Percentiles rank a stretch among this genome's conserved stretches.
phyloP scores from a whole-genome alignment of 768 basidiomycete genomes.

The Lanmaoa rubissima region DNA sequence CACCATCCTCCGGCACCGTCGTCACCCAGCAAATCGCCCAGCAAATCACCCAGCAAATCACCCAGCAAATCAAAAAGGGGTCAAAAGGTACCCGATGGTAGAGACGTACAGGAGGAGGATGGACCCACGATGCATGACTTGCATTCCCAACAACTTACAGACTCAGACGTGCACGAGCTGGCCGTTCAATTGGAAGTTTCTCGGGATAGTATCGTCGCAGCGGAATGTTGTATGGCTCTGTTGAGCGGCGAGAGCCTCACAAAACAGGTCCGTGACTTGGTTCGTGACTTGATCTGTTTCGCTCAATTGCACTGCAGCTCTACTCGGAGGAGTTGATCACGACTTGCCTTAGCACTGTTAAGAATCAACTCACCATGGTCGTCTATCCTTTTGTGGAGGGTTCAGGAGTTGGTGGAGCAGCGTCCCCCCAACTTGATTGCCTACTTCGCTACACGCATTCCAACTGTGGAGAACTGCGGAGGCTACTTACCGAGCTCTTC shows the following conservation, averaged over 20 bases:
- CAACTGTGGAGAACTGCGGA: constrained; percentile 37
- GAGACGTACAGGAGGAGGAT: constrained; percentile 1
- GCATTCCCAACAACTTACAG: constrained; percentile 35
- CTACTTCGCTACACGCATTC: constrained; percentile 45
- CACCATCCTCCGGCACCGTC: constrained; percentile 21
- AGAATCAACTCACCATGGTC: constrained; percentile 74
- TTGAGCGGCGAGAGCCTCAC: constrained; percentile 76
- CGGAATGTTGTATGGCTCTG: constrained; percentile 78
- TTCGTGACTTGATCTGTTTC: not conserved
- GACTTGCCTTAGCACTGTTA: constrained; percentile 69
- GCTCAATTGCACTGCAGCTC: constrained; percentile 44
- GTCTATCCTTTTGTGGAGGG: constrained; percentile 88
- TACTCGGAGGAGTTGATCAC: constrained; percentile 95
- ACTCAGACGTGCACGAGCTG: constrained; percentile 51
- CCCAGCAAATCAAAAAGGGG: constrained; percentile 49
- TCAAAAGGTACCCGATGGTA: constrained; percentile 29
- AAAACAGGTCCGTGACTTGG: constrained; percentile 65
- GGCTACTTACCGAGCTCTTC: constrained; percentile 64
- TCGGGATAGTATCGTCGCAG: constrained; percentile 74
- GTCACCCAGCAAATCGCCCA: constrained; percentile 42
- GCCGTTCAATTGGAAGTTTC: constrained; percentile 55
- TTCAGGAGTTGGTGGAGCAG: constrained; percentile 39
- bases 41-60: constrained; percentile 38
- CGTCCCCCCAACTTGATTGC: constrained; percentile 50
- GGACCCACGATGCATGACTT: constrained; percentile 3